These are phyloP conservation scores for Pseudogymnoascus sp. DNA, from an alignment of 2,329 filamentous ascomycete genomes.

Conservation along the genomic window DNA sequence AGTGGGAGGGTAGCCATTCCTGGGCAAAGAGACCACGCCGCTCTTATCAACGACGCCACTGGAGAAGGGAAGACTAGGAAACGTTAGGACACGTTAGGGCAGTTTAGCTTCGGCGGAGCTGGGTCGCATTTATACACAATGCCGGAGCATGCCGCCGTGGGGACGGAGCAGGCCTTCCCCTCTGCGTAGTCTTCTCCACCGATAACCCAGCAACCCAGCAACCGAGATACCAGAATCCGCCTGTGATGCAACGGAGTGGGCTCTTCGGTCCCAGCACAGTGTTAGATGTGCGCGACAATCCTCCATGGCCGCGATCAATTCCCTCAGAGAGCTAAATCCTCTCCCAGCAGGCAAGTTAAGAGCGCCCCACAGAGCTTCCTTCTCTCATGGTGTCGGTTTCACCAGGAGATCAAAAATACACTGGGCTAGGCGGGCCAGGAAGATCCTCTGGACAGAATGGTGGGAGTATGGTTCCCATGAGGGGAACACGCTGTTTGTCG, in stretches of 20 bases:
- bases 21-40: not conserved
- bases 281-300: not conserved
- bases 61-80: not conserved
- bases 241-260: not conserved
- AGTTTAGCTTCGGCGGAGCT: not conserved
- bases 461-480: not conserved
- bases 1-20: not conserved
- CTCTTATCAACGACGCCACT: not conserved
- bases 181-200: not conserved
- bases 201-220: not conserved
- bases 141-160: not conserved
- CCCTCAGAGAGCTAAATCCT: not conserved
- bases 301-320: not conserved
- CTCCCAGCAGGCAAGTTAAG: not conserved
- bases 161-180: not conserved
- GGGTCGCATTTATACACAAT: not conserved
- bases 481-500: not conserved
- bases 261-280: not conserved
- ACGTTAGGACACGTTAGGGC: not conserved
- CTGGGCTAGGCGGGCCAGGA: not conserved
- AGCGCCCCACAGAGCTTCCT: not conserved
- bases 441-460: not conserved
- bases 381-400: not conserved
- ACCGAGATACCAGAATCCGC: not conserved
- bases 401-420: not conserved